Evolutionary conservation across 1,284 basidiomycete species (phyloP).

Genomic region (Puccinia horiana): DNA sequence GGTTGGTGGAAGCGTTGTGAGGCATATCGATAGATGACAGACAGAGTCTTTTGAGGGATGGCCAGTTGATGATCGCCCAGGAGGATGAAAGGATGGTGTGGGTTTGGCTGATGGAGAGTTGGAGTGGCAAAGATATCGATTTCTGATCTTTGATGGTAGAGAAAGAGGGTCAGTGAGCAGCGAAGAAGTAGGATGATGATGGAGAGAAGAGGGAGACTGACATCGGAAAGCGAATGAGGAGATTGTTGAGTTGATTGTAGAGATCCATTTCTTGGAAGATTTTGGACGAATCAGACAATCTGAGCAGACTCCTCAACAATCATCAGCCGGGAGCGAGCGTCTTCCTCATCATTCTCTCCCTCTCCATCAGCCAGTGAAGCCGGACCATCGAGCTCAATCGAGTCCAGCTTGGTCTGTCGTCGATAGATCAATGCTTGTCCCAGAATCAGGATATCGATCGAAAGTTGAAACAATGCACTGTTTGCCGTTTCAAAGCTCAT

Average conservation of each 20-base stretch:
- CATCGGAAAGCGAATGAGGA: background rate
- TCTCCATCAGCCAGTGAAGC: background rate
- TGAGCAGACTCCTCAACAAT: slow-evolving; percentile 17
- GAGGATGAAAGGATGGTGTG: slow-evolving; percentile 18
- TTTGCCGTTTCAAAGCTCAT: slow-evolving; percentile 51
- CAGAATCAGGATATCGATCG: slow-evolving; percentile 57
- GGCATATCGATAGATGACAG: background rate
- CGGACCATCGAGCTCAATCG: slow-evolving; percentile 44
- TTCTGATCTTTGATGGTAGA: background rate
- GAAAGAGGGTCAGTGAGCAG: background rate
- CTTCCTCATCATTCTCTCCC: slow-evolving; percentile 63
- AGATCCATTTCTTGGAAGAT: background rate
- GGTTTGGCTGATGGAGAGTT: background rate
- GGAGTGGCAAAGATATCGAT: background rate
- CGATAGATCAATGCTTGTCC: slow-evolving; percentile 56
- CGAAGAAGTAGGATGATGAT: background rate
- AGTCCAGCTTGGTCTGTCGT: slow-evolving; percentile 55
- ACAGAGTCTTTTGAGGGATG: slow-evolving; percentile 17
- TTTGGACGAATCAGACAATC: background rate
- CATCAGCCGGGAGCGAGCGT: slow-evolving; percentile 48
- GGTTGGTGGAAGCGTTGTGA: background rate
- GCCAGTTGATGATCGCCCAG: background rate
- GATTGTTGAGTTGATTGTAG: background rate
- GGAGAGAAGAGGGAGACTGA: background rate
- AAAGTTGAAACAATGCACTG: slow-evolving; percentile 56